Evolutionary conservation across 2,329 filamentous ascomycete genomes (phyloP).

Genomic region (Coniochaeta prunicola): DNA sequence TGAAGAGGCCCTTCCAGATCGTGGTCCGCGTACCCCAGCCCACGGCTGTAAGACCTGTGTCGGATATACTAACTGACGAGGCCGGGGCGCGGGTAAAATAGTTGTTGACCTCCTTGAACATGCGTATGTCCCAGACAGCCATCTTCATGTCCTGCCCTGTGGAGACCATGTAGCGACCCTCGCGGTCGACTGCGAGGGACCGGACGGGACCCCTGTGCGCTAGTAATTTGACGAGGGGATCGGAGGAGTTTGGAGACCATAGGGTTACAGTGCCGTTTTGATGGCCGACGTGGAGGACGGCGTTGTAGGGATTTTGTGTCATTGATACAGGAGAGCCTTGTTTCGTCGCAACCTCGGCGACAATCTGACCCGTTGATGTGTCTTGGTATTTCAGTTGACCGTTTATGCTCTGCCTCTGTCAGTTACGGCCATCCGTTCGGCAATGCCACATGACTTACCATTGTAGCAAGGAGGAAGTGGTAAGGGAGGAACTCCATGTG

Average conservation of each 20-base stretch:
- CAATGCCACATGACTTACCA: slow-evolving; percentile 45
- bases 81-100: slow-evolving; percentile 82
- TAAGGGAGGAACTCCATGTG: slow-evolving; percentile 96
- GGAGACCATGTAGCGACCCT: slow-evolving; percentile 93
- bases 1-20: slow-evolving; percentile 86
- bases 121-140: slow-evolving; percentile 93
- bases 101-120: slow-evolving; percentile 85
- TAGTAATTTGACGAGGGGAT: slow-evolving; percentile 83
- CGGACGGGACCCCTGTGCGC: slow-evolving; percentile 86
- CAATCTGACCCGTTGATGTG: slow-evolving; percentile 83
- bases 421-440: slow-evolving; percentile 8
- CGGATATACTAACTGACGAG: slow-evolving; percentile 78
- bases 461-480: slow-evolving; percentile 85
- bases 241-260: slow-evolving; percentile 88
- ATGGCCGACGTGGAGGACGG: slow-evolving; percentile 84
- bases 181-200: slow-evolving; percentile 75
- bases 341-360: slow-evolving; percentile 78
- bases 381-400: slow-evolving; percentile 93
- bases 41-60: slow-evolving; percentile 79
- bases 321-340: slow-evolving; percentile 78
- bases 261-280: slow-evolving; percentile 92
- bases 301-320: slow-evolving; percentile 86
- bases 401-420: slow-evolving; percentile 53
- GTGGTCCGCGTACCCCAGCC: slow-evolving; percentile 86
- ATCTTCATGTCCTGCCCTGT: slow-evolving; percentile 85